Percentiles rank a stretch among this genome's conserved stretches.
These are phyloP conservation scores for Alternaria brassicae DNA, from an alignment of 2,329 filamentous ascomycete species.

Conservation along the genomic window DNA sequence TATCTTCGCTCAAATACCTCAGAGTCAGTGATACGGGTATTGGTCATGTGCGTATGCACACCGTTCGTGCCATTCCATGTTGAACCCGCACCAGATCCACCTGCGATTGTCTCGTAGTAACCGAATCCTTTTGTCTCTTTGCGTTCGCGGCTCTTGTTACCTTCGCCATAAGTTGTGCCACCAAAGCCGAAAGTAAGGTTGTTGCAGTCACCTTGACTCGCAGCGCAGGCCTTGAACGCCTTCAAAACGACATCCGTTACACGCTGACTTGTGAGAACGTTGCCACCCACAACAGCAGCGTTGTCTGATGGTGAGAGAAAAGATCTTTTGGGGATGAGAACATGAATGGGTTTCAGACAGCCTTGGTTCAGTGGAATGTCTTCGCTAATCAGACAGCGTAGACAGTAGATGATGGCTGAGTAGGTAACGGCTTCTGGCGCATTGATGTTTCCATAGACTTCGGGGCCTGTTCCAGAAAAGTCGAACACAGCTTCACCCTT, in stretches of 20 bases:
- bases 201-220: conserved; percentile 81
- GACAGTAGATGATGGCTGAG: conserved; percentile 84
- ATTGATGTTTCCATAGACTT: conserved; percentile 82
- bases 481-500: conserved; percentile 81
- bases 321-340: conserved; percentile 73
- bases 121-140: conserved; percentile 77
- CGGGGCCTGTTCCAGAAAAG: conserved; percentile 77
- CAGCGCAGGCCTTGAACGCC: conserved; percentile 80
- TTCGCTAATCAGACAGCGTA: conserved; percentile 78
- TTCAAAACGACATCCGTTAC: conserved; percentile 84
- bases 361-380: conserved; percentile 89
- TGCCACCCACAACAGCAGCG: conserved; percentile 83
- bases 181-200: conserved; percentile 86
- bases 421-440: conserved; percentile 83
- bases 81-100: conserved; percentile 75
- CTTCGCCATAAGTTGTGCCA: conserved; percentile 52
- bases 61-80: conserved; percentile 76
- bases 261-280: conserved; percentile 77
- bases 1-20: conserved; percentile 82
- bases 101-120: conserved; percentile 86
- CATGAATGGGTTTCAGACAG: conserved; percentile 77
- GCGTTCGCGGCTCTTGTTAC: conserved; percentile 18
- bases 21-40: conserved; percentile 81
- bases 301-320: conserved; percentile 78
- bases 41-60: conserved; percentile 87